phyloP scores from a whole-genome alignment of 257 asterid species.

The Echites panduratus region DNA sequence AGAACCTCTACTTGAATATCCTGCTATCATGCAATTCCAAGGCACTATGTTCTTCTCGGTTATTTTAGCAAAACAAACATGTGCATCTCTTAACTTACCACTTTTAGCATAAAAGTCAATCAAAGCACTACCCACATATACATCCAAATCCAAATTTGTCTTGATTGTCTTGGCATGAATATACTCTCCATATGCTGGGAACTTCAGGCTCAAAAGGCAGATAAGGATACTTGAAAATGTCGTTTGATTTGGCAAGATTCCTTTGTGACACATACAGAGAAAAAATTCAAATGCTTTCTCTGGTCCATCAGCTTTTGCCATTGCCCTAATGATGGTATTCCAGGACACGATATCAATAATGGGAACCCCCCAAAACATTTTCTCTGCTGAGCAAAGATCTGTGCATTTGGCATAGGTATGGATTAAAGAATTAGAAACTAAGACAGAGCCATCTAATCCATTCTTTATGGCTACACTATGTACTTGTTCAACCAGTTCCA shows the following conservation, averaged over 20 bases:
- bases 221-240: constrained; percentile 42
- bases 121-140: constrained; percentile 57
- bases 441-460: constrained; percentile 39
- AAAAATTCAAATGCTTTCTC: constrained; percentile 38
- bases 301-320: constrained; percentile 35
- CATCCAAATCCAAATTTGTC: constrained; percentile 40
- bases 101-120: constrained; percentile 58
- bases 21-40: constrained; percentile 73
- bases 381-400: constrained; percentile 29
- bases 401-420: constrained; percentile 49
- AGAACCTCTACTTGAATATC: constrained; percentile 51
- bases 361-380: constrained; percentile 46
- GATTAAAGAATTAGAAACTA: constrained; percentile 53
- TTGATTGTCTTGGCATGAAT: constrained; percentile 56
- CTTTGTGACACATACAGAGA: constrained; percentile 34
- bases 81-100: constrained; percentile 48
- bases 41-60: constrained; percentile 52
- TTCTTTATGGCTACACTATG: constrained; percentile 53
- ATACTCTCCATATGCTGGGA: constrained; percentile 41
- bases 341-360: constrained; percentile 59
- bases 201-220: constrained; percentile 41
- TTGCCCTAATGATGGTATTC: constrained; percentile 53
- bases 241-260: constrained; percentile 47
- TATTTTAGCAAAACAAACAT: constrained; percentile 53
- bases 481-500: constrained; percentile 45